Evolutionary conservation across 441 rosid species (phyloP).

Genomic region (Pelargonium cotyledonis): DNA sequence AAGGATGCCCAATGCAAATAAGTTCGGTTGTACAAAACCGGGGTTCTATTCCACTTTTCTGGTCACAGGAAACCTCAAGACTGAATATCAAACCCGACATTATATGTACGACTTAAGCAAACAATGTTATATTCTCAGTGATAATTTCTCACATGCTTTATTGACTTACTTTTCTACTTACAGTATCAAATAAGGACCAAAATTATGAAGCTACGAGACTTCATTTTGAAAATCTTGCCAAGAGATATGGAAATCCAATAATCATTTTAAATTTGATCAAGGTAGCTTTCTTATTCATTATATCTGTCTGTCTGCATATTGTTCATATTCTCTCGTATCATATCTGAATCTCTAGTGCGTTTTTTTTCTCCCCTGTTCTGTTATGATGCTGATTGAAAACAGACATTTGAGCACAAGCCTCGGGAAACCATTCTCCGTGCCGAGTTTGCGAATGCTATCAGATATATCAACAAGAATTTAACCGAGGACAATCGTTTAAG

Average conservation of each 20-base stretch:
- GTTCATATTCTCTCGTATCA: neutral
- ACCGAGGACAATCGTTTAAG: constrained; percentile 68
- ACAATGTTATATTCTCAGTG: constrained; percentile 8
- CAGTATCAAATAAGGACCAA: constrained; percentile 89
- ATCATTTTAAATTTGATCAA: constrained; percentile 89
- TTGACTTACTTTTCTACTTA: constrained; percentile 23
- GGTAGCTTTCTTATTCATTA: constrained; percentile 33
- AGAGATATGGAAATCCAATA: constrained; percentile 94
- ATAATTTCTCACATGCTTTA: constrained; percentile 9
- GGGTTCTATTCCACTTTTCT: constrained; percentile 94
- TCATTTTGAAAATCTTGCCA: constrained; percentile 87
- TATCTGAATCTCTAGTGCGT: neutral
- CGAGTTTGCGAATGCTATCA: constrained; percentile 94
- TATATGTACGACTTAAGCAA: constrained; percentile 39
- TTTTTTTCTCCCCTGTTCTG: constrained; percentile 3
- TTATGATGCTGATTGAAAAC: constrained; percentile 21
- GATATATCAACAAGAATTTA: constrained; percentile 73
- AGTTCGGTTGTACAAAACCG: constrained; percentile 92
- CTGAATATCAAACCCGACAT: constrained; percentile 95
- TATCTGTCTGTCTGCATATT: neutral
- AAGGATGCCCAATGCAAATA: constrained; percentile 65
- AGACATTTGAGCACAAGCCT: constrained; percentile 91
- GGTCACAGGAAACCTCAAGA: constrained; percentile 99
- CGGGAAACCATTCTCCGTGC: constrained; percentile 86
- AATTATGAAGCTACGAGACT: constrained; percentile 87